phyloP scores from a whole-genome alignment of 78 protist genomes.

The Anaeramoeba ignava region DNA sequence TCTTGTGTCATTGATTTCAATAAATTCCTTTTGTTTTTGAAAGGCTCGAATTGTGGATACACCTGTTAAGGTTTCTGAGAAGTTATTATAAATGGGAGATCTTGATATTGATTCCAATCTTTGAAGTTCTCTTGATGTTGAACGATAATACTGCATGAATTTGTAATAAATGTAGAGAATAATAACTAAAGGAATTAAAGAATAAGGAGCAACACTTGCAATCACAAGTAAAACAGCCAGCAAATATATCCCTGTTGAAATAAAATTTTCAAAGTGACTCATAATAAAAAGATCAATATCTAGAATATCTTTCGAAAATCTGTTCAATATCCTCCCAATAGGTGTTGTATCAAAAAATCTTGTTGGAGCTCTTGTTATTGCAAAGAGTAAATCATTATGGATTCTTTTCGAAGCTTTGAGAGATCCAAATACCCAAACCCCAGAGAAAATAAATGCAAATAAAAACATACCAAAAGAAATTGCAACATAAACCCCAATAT shows the following conservation, averaged over 20 bases:
- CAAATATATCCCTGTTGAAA: not conserved
- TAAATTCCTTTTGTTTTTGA: not conserved
- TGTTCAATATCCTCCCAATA: not conserved
- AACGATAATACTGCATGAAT: not conserved
- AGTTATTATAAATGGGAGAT: constrained; percentile 11
- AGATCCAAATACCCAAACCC: not conserved
- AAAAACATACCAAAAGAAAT: not conserved
- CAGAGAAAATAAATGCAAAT: not conserved
- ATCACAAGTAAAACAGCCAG: not conserved
- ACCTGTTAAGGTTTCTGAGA: constrained; percentile 50
- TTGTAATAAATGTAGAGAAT: not conserved
- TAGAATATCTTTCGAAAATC: not conserved
- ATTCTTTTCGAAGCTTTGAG: not conserved
- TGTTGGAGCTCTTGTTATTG: not conserved
- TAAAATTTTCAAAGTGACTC: not conserved
- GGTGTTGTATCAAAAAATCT: not conserved
- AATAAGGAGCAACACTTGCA: constrained; percentile 2
- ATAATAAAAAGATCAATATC: not conserved
- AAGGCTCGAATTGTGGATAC: constrained; percentile 4
- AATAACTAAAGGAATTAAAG: not conserved
- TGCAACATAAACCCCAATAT: not conserved
- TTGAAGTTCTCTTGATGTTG: constrained; percentile 3
- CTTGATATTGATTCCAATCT: not conserved
- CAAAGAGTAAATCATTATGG: not conserved
- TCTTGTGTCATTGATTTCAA: not conserved